A percentile compares a stretch with the other conserved stretches of the same genome.
phyloP scores from a whole-genome alignment of 1,139 yeast species.

The Yamadazyma spencermartinsiae region DNA sequence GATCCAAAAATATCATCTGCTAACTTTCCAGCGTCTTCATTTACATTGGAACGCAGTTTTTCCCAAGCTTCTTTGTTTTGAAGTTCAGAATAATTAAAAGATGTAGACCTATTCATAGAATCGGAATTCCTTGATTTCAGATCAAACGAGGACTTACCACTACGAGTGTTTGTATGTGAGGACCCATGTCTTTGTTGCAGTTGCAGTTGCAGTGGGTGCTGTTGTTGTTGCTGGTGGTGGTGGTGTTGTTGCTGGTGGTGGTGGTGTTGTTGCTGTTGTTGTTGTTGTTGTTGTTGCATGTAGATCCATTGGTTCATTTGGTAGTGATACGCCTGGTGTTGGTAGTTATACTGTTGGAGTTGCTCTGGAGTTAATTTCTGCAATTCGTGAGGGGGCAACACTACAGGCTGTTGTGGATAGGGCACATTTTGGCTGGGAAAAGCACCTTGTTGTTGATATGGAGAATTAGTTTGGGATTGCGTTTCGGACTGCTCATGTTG shows the following conservation, averaged over 20 bases:
- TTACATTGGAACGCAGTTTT: constrained; percentile 18
- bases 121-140: not conserved
- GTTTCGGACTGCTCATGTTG: not conserved
- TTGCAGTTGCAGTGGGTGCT: constrained; percentile 7
- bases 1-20: constrained; percentile 42
- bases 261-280: constrained; percentile 3
- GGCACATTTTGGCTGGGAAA: not conserved
- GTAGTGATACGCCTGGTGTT: constrained; percentile 24
- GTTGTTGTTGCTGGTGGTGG: not conserved
- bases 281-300: constrained; percentile 7
- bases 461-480: not conserved
- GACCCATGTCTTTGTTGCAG: not conserved
- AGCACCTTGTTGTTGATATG: not conserved
- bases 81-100: constrained; percentile 16
- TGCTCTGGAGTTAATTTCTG: constrained; percentile 23
- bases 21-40: constrained; percentile 35
- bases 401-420: constrained; percentile 20
- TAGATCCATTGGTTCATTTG: constrained; percentile 20
- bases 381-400: constrained; percentile 18
- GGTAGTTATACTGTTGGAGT: constrained; percentile 24
- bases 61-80: constrained; percentile 44
- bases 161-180: not conserved
- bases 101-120: not conserved
- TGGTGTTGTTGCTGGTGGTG: constrained; percentile 4
- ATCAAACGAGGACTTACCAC: not conserved